Evolutionary conservation across 2,329 filamentous ascomycete genomes (phyloP).

Genomic region (Aspergillus quadricinctus): DNA sequence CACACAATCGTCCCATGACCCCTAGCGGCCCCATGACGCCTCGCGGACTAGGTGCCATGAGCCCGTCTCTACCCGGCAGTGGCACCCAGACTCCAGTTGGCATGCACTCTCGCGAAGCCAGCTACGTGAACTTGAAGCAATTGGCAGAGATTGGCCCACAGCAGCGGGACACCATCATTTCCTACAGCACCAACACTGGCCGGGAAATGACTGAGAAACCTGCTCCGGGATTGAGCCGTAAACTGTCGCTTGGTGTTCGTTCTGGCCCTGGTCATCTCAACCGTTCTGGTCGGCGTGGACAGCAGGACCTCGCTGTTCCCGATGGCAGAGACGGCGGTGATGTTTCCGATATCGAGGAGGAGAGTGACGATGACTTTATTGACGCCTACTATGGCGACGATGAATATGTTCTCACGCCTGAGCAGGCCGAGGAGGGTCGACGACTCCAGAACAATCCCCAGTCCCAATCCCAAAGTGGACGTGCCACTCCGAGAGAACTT

Average conservation of each 20-base stretch:
- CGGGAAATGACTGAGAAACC: conserved; percentile 28
- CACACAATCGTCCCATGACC: conserved; percentile 30
- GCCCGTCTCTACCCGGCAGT: conserved; percentile 21
- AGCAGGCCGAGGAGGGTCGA: conserved; percentile 30
- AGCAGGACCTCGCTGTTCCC: conserved; percentile 18
- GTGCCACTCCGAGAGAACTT: neutral
- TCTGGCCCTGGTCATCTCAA: conserved; percentile 37
- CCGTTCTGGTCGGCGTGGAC: conserved; percentile 24
- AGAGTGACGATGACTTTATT: conserved; percentile 35
- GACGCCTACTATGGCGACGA: conserved; percentile 35
- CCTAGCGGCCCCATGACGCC: conserved; percentile 42
- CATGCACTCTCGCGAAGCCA: conserved; percentile 27
- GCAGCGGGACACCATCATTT: conserved; percentile 35
- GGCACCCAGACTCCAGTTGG: conserved; percentile 22
- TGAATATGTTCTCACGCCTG: conserved; percentile 34
- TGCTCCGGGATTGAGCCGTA: conserved; percentile 30
- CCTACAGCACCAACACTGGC: conserved; percentile 35
- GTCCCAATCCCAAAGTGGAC: neutral
- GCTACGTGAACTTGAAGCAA: conserved; percentile 26
- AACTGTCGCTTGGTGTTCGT: conserved; percentile 38
- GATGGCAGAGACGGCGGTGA: conserved; percentile 27
- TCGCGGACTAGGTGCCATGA: conserved; percentile 21
- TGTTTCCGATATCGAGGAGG: conserved; percentile 26
- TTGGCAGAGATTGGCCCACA: conserved; percentile 33
- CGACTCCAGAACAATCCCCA: conserved; percentile 11